Evolutionary conservation across 208 protist genomes (phyloP).

Genomic region (Acanthamoeba royreba): DNA sequence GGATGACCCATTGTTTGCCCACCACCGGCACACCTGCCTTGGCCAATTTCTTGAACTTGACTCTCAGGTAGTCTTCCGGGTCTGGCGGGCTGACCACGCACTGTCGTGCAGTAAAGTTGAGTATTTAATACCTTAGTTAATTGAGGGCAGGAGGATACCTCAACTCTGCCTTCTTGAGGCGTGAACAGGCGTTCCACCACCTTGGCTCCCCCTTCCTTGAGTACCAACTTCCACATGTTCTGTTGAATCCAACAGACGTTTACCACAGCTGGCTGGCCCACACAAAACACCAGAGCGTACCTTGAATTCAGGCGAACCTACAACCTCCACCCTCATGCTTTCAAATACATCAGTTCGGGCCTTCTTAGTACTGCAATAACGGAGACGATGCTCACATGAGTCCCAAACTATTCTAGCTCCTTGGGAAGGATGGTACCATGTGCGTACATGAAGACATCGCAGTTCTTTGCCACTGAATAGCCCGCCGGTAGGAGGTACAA

Average conservation of each 20-base stretch:
- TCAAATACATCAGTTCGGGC: neutral
- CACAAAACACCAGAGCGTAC: neutral
- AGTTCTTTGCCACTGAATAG: neutral
- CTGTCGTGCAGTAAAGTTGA: neutral
- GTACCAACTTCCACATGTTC: neutral
- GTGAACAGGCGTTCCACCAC: conserved; percentile 16
- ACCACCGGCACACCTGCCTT: neutral
- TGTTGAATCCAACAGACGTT: no score
- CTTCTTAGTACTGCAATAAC: neutral
- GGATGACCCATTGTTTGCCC: neutral
- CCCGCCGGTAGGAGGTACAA: conserved; percentile 27
- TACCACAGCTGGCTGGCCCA: neutral
- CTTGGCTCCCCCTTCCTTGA: conserved; percentile 24
- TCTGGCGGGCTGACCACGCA: conserved; percentile 23
- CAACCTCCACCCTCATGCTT: neutral
- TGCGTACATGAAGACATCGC: conserved; percentile 4
- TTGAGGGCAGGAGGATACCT: neutral
- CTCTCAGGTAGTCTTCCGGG: neutral
- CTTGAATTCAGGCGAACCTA: conserved; percentile 3
- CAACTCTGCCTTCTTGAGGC: neutral
- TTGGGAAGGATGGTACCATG: neutral
- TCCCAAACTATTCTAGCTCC: neutral
- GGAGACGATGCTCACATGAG: neutral
- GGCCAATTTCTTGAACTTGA: conserved; percentile 14
- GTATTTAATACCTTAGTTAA: neutral